Conservation (phyloP, 2,329 filamentous ascomycete species). For the Diaporthe ampelina region DNA sequence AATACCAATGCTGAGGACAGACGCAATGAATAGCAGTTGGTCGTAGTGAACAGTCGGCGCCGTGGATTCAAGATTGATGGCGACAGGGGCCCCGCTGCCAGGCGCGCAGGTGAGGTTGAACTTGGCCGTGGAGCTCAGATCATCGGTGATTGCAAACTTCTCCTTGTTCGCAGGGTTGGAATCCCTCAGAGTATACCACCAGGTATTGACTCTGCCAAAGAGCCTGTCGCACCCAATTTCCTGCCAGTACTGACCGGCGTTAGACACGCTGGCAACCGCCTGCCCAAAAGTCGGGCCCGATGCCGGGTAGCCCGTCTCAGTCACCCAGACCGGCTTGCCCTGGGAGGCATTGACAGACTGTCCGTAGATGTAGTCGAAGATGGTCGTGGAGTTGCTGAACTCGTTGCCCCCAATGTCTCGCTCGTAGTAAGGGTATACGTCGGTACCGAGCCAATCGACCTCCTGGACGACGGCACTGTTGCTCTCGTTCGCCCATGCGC, state of each 20-base stretch:
- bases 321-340: constrained; percentile 7
- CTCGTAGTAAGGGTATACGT: constrained; percentile 78
- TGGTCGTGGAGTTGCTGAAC: constrained; percentile 66
- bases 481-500: constrained; percentile 69
- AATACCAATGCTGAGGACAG: neutral
- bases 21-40: neutral
- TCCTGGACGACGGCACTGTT: constrained; percentile 73
- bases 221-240: constrained; percentile 71
- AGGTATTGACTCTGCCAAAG: constrained; percentile 68
- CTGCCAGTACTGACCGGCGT: constrained; percentile 75
- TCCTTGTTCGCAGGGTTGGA: constrained; percentile 71
- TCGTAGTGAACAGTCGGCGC: neutral
- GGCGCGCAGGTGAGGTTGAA: constrained; percentile 3
- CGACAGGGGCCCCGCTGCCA: neutral
- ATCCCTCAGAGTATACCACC: constrained; percentile 74
- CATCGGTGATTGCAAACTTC: constrained; percentile 70
- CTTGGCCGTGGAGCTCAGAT: constrained; percentile 51
- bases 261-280: constrained; percentile 47
- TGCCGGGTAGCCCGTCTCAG: neutral
- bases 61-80: neutral
- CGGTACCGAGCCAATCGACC: constrained; percentile 74
- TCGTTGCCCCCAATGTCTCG: constrained; percentile 64
- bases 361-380: constrained; percentile 67
- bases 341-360: constrained; percentile 58
- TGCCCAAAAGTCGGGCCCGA: neutral